A percentile compares a stretch with the other conserved stretches of the same genome.
Evolutionary conservation across 345 rosid genomes (phyloP).

Genomic region (Draba incana): DNA sequence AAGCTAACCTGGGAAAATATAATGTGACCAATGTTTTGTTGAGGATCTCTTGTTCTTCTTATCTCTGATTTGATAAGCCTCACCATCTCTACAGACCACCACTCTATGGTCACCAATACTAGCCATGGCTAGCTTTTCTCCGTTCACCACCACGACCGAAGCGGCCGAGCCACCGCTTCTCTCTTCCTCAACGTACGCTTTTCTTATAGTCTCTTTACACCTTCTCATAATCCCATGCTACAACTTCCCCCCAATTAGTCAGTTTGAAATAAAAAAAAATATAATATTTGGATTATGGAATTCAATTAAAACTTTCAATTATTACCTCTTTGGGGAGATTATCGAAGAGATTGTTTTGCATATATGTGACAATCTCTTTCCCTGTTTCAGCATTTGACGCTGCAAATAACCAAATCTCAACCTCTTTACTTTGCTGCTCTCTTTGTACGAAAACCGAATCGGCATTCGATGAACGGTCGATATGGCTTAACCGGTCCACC

Average conservation of each 20-base stretch:
- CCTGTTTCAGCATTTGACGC: constrained; percentile 53
- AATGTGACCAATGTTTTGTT: constrained; percentile 53
- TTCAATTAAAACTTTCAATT: constrained; percentile 8
- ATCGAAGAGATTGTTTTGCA: constrained; percentile 67
- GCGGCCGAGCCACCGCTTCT: constrained; percentile 52
- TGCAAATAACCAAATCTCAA: constrained; percentile 75
- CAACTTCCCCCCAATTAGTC: not conserved
- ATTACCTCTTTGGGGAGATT: constrained; percentile 56
- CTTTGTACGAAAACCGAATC: constrained; percentile 62
- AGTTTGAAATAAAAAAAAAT: not conserved
- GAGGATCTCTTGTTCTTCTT: constrained; percentile 40
- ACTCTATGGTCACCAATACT: constrained; percentile 62
- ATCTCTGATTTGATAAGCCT: constrained; percentile 56
- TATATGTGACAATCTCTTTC: constrained; percentile 51
- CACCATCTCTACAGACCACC: constrained; percentile 64
- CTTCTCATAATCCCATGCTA: constrained; percentile 56
- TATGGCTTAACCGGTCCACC: constrained; percentile 43
- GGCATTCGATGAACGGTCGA: constrained; percentile 24
- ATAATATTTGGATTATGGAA: not conserved
- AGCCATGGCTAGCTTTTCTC: constrained; percentile 66
- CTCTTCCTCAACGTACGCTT: constrained; percentile 49
- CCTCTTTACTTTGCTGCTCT: constrained; percentile 62
- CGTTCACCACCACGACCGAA: constrained; percentile 63
- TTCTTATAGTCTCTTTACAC: constrained; percentile 59
- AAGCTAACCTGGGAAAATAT: constrained; percentile 45